Evolutionary conservation across 192 early-diverging fungal species (phyloP).

Genomic region (Gorgonomyces haynaldii): DNA sequence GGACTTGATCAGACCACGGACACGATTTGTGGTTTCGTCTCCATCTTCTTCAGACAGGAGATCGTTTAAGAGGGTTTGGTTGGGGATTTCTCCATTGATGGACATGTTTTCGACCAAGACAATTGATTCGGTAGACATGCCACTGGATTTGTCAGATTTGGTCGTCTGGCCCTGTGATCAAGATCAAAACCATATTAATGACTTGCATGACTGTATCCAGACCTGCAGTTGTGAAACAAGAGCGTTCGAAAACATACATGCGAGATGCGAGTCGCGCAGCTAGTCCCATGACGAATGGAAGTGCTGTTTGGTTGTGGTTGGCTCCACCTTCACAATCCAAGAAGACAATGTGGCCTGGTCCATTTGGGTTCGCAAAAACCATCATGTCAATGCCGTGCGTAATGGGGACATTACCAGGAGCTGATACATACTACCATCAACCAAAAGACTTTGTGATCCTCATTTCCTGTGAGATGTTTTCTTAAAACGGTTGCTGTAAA

Average conservation of each 20-base stretch:
- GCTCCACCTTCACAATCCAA: slow-evolving; percentile 42
- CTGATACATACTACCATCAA: slow-evolving; percentile 20
- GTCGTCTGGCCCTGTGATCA: slow-evolving; percentile 22
- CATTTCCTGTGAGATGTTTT: slow-evolving; percentile 19
- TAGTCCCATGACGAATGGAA: slow-evolving; percentile 45
- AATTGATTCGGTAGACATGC: slow-evolving; percentile 29
- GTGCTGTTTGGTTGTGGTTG: slow-evolving; percentile 42
- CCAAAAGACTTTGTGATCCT: slow-evolving; percentile 15
- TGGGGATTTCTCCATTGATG: slow-evolving; percentile 37
- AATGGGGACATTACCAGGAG: slow-evolving; percentile 40
- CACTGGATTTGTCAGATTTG: slow-evolving; percentile 15
- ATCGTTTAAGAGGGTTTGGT: slow-evolving; percentile 26
- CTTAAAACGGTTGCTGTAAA: slow-evolving; percentile 26
- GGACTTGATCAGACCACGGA: slow-evolving; percentile 25
- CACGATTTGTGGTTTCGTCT: slow-evolving; percentile 41
- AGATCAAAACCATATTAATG: slow-evolving; percentile 33
- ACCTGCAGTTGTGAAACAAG: slow-evolving; percentile 43
- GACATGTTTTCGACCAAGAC: slow-evolving; percentile 44
- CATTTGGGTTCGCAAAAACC: slow-evolving; percentile 29
- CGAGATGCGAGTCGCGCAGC: slow-evolving; percentile 34
- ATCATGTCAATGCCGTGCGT: slow-evolving; percentile 48
- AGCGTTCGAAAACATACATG: slow-evolving; percentile 43
- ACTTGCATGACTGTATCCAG: slow-evolving; percentile 46
- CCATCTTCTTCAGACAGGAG: slow-evolving; percentile 35
- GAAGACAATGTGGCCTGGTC: slow-evolving; percentile 32